phyloP scores from a whole-genome alignment of 768 basidiomycete genomes.

The Suillus decipiens region DNA sequence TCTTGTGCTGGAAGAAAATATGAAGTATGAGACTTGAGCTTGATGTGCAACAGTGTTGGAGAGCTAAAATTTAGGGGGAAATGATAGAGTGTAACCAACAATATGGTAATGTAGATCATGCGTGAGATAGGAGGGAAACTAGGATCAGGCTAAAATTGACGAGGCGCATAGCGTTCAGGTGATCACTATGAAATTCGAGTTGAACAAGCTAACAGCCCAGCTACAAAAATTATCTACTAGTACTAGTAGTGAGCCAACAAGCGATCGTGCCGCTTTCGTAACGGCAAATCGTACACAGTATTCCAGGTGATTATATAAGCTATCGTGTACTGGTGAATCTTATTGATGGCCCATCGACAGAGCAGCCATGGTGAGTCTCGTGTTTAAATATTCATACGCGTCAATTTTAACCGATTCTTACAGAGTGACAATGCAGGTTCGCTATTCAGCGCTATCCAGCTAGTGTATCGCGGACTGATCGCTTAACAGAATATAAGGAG shows the following conservation, averaged over 20 bases:
- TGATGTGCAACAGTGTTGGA: no score
- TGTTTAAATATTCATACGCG: background rate
- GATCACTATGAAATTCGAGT: no score
- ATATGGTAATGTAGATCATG: background rate
- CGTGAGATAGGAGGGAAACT: background rate
- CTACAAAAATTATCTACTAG: no score
- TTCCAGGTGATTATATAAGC: slow-evolving; percentile 19
- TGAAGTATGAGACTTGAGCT: no score
- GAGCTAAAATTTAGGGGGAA: no score
- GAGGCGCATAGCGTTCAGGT: no score
- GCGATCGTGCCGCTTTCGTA: no score
- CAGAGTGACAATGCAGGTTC: slow-evolving; percentile 57
- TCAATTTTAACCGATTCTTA: slow-evolving; percentile 3
- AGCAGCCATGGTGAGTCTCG: slow-evolving; percentile 7
- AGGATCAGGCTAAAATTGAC: no score
- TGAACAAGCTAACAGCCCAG: no score
- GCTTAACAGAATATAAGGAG: slow-evolving; percentile 84
- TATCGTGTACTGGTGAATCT: background rate
- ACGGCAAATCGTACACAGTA: no score
- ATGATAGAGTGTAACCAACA: background rate
- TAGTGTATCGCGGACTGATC: slow-evolving; percentile 6
- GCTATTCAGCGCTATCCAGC: background rate
- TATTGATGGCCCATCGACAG: background rate
- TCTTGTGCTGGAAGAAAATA: no score
- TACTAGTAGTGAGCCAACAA: no score